Conservation (phyloP, 2,329 filamentous ascomycete species). For the Ceratocystis lukuohia region DNA sequence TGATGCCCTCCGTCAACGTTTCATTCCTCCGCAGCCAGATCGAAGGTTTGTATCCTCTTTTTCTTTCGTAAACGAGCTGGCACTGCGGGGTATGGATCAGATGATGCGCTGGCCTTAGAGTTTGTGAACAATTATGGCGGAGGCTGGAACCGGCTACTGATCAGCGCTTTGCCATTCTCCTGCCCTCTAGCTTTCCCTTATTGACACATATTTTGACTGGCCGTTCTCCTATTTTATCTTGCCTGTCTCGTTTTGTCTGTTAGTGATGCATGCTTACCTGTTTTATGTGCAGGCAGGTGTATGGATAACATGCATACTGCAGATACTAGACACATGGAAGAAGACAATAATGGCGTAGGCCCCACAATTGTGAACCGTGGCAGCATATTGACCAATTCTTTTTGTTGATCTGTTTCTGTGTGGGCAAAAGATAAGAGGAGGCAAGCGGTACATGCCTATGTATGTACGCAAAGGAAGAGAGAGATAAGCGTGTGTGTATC, state of each 20-base stretch:
- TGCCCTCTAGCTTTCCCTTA: background rate
- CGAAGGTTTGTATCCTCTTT: too few species aligned
- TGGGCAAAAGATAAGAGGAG: background rate
- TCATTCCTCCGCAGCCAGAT: too few species aligned
- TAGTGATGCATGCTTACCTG: background rate
- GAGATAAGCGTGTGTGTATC: background rate
- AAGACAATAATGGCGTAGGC: background rate
- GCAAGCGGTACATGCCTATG: background rate
- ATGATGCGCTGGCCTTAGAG: background rate
- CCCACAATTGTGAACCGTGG: conserved; percentile 10
- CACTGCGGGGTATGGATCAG: background rate
- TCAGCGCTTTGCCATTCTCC: background rate
- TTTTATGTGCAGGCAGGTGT: background rate
- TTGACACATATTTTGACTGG: background rate
- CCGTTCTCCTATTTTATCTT: background rate
- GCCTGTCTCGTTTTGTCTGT: background rate
- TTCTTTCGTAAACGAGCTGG: too few species aligned
- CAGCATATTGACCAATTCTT: conserved; percentile 13
- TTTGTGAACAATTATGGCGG: background rate
- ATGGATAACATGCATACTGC: background rate
- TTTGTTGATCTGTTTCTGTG: background rate
- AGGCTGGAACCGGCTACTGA: too few species aligned
- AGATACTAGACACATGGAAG: background rate
- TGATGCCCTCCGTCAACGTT: too few species aligned
- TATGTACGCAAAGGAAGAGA: too few species aligned